Base-by-base conservation (phyloP, 139 green algal species). In the Pleodorina starrii region DNA sequence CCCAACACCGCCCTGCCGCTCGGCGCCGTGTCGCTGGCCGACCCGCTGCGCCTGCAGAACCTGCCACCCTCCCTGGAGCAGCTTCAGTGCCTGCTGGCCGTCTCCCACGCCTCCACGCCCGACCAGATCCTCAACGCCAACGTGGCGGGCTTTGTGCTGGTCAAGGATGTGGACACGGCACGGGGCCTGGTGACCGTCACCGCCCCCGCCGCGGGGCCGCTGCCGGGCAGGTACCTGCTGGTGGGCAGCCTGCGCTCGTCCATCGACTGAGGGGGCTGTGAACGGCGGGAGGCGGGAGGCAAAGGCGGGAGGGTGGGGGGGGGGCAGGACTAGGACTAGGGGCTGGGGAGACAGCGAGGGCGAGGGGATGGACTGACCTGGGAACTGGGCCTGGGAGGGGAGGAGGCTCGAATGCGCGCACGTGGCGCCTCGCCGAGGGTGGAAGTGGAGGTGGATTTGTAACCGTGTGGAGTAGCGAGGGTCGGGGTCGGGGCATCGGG, bases 1-100 rank as follows among this genome's bases (percentile, higher is more conserved):
- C 97, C 96, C n/a, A 92, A 86, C 79, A 96, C 94, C 42, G 96
- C 97, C 0, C 90, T 99, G 25, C 96, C 96, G 23, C 96, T 99
- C 16, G 97, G 96, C 27, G 92, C 92, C 16, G 88, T 85, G 14
- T 91, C 93, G 43, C 77, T 90, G 46, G 85, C 94, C 0, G 92
- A 98, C 81, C 93, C 95, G 6, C 89, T 97, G n/a, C 91, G 93
- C 0, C 76, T 97, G 14, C 85, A 90, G 11, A 89, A 93, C 27
- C 85, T 95, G 57, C 60, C 81, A 29, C 84, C 90, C 84, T 44
- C 9, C 57, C 54, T 75, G 5, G 94, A 97, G 54, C 79, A 98
- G 68, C 69, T 96, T 54, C 96, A 99, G 89, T 95, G 92, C 7
- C 71, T 99, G 90, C 84, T 99, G 85, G 97, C 95, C 0, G 96